These are phyloP conservation scores for Phytophthora pini DNA, from an alignment of 352 stramenopile genomes.

Conservation along the genomic window DNA sequence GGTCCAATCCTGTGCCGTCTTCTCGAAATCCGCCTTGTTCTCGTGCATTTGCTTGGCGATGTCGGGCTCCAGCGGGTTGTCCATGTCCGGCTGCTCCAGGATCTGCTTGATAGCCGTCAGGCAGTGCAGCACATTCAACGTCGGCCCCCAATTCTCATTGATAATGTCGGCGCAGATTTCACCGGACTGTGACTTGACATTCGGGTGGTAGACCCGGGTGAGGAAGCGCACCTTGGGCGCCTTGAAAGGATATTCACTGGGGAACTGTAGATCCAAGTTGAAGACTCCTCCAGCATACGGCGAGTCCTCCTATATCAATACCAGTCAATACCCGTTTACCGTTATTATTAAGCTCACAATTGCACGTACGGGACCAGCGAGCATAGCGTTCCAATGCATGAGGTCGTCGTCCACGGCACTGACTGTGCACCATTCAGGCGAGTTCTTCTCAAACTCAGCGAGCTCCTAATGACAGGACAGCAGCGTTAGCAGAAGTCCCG, in stretches of 20 bases:
- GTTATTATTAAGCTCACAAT: too few relatives aligned
- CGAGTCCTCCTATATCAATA: constrained; percentile 71
- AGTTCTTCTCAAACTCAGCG: constrained; percentile 90
- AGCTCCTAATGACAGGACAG: constrained; percentile 65
- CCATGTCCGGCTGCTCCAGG: constrained; percentile 93
- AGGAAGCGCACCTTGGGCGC: constrained; percentile 93
- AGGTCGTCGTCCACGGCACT: constrained; percentile 88
- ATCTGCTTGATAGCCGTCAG: constrained; percentile 95
- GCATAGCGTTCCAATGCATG: constrained; percentile 93
- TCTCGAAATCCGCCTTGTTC: constrained; percentile 94
- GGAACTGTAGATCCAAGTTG: constrained; percentile 95
- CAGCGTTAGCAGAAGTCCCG: constrained; percentile 1
- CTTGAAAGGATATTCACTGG: constrained; percentile 97
- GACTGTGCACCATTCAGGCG: constrained; percentile 90
- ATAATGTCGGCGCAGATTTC: constrained; percentile 97
- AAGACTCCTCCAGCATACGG: constrained; percentile 93
- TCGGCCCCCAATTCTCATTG: constrained; percentile 96
- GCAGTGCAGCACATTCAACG: constrained; percentile 93
- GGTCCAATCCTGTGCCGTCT: constrained; percentile 93
- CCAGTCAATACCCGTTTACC: neutral
- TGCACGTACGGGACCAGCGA: constrained; percentile 82
- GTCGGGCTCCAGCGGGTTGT: constrained; percentile 97
- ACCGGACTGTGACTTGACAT: constrained; percentile 95
- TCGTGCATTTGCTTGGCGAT: constrained; percentile 95
- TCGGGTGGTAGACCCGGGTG: constrained; percentile 97